Evolutionary conservation across 352 stramenopile genomes (phyloP).

Genomic region (Phytophthora citricola): DNA sequence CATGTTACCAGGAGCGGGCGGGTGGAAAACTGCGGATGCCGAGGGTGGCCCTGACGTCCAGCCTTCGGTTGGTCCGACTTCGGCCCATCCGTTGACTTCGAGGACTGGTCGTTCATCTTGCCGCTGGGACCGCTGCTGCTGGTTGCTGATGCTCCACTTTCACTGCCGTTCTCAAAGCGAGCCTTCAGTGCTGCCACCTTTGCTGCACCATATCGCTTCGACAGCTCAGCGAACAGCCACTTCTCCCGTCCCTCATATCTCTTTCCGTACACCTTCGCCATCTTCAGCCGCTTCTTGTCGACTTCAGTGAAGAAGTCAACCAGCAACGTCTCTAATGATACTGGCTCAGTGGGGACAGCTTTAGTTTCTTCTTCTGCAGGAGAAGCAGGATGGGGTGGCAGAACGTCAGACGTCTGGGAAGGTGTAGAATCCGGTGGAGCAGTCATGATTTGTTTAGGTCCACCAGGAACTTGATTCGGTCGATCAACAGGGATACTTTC

Average conservation of each 20-base stretch:
- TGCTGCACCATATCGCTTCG: constrained; percentile 62
- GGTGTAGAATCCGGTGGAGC: constrained; percentile 5
- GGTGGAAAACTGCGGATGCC: constrained; percentile 45
- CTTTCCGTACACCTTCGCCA: constrained; percentile 71
- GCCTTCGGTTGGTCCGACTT: constrained; percentile 19
- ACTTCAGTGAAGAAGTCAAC: constrained; percentile 69
- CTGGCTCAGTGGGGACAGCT: constrained; percentile 5
- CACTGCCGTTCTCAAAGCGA: constrained; percentile 30
- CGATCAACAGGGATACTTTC: neutral
- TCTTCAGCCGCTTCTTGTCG: constrained; percentile 64
- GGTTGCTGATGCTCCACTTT: neutral
- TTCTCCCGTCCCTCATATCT: constrained; percentile 73
- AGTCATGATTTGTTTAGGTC: neutral
- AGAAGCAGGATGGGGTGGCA: neutral
- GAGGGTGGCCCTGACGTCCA: constrained; percentile 31
- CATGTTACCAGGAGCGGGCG: constrained; percentile 17
- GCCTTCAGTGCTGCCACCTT: constrained; percentile 53
- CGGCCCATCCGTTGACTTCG: constrained; percentile 4
- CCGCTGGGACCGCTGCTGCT: neutral
- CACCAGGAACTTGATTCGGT: neutral
- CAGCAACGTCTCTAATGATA: constrained; percentile 62
- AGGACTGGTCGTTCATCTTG: constrained; percentile 8
- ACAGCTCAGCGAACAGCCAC: constrained; percentile 70
- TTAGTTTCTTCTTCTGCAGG: constrained; percentile 8
- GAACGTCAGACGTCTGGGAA: neutral